Base-by-base conservation (phyloP, 495 filamentous ascomycete genomes). In the Aspergillus haitiensis region DNA sequence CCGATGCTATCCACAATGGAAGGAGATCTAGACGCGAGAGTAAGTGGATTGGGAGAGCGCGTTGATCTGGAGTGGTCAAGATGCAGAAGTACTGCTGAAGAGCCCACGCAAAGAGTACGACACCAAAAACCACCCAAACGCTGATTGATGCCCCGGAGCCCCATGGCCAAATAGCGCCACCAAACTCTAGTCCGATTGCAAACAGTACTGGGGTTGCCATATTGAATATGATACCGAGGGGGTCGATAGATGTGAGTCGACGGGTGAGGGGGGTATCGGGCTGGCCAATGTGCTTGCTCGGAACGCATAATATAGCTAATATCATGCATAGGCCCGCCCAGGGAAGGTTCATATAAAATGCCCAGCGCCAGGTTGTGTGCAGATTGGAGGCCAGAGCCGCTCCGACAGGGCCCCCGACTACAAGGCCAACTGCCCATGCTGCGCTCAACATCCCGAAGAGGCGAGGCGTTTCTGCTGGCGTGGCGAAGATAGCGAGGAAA, bases 301-400 rank as follows among this genome's bases (percentile, higher is more conserved):
- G 82, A 7, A 86, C 64, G 57, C 78, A 61, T 58, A 84, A 74
- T 42, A 86, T 12, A 55, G 78, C 83, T 39, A 80, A 68, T 0
- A 81, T 80, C 0, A 76, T 68, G 13, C 73, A 72, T 7, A 77
- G 55, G 7, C 67, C 84, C 32, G 73, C 78, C 13, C 85, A 71
- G 49, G 74, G 61, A 13, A 87, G 71, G 65, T 87, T 90, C 64
- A 89, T 79, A 69, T 86, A 90, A 66, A 89, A 89, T 39, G 81
- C 82, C 84, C 82, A 84, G 34, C 83, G 59, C 81, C 80, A 84
- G 3, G 75, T 80, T 34, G 77, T 75, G n/a, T 49, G 47, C 21
- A 62, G 68, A 56, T 77, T 73, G 15, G 80, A 73, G 61, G 87
- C 87, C 0, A 78, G 75, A 36, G 82, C 84, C 3, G 84, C 81